Conservation (phyloP, 495 filamentous ascomycete genomes). For the Letharia columbiana region DNA sequence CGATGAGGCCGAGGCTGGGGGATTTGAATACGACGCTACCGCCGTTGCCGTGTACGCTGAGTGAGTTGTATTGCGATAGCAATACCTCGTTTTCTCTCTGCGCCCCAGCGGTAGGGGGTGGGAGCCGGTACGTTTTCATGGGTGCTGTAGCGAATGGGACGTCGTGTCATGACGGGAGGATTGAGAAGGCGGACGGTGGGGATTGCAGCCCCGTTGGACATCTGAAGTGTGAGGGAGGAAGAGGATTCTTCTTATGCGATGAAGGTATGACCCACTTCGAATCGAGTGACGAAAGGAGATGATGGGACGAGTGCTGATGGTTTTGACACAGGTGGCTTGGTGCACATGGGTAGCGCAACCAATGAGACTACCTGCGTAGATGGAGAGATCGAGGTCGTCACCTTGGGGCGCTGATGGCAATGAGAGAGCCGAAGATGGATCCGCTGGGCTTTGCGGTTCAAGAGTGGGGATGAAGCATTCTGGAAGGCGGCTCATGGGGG, state of each 20-base stretch:
- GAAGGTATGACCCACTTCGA: background rate
- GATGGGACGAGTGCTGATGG: background rate
- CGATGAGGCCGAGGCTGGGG: background rate
- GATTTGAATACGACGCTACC: background rate
- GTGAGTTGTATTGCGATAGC: background rate
- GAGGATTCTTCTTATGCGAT: slow-evolving; percentile 3
- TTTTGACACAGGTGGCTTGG: background rate
- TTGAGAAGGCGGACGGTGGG: background rate
- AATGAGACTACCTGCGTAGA: slow-evolving; percentile 3
- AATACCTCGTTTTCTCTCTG: background rate
- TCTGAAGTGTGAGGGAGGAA: background rate
- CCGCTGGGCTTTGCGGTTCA: slow-evolving; percentile 6
- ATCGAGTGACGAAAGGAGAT: background rate
- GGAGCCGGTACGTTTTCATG: background rate
- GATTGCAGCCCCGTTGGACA: background rate
- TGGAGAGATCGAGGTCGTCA: background rate
- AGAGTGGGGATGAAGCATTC: background rate
- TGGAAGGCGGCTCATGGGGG: background rate
- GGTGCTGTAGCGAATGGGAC: slow-evolving; percentile 6
- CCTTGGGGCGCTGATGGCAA: no score
- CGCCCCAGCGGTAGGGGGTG: background rate
- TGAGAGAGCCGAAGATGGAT: background rate
- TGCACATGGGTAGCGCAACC: background rate
- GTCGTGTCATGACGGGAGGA: background rate
- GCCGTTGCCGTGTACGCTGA: background rate